phyloP scores from a whole-genome alignment of 306 rosid genomes.

The Medicago truncatula region DNA sequence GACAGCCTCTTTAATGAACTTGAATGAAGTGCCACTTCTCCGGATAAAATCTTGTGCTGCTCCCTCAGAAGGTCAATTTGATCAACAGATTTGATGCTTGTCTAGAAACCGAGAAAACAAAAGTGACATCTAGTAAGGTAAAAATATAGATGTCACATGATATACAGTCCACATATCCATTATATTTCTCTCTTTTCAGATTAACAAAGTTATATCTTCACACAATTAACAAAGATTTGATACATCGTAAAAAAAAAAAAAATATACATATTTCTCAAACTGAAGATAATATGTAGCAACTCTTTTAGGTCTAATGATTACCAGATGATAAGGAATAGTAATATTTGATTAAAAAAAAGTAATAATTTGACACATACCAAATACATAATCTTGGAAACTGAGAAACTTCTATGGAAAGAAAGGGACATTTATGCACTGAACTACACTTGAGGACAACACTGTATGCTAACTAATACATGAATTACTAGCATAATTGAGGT shows the following conservation, averaged over 20 bases:
- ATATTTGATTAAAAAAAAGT: neutral
- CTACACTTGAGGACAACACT: constrained; percentile 37
- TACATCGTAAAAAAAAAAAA: neutral
- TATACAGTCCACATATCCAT: constrained; percentile 17
- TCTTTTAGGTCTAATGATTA: constrained; percentile 19
- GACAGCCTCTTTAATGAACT: constrained; percentile 90
- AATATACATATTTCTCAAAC: constrained; percentile 29
- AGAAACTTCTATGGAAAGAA: constrained; percentile 19
- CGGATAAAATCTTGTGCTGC: constrained; percentile 86
- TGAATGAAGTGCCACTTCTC: constrained; percentile 93
- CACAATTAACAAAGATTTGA: constrained; percentile 20
- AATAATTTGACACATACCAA: constrained; percentile 22
- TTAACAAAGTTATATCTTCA: constrained; percentile 24
- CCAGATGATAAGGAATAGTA: constrained; percentile 6
- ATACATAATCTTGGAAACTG: constrained; percentile 25
- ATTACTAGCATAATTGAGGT: constrained; percentile 24
- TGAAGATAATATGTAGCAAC: constrained; percentile 18
- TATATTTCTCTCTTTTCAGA: constrained; percentile 24
- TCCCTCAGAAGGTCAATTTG: constrained; percentile 91
- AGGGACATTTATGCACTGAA: constrained; percentile 26
- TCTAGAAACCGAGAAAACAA: constrained; percentile 50
- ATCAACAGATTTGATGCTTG: constrained; percentile 78
- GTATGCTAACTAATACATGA: constrained; percentile 18
- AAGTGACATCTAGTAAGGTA: constrained; percentile 38
- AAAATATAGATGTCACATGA: constrained; percentile 11